Evolutionary conservation across 768 basidiomycete species (phyloP), one percentile per base, ranked within the genome.

Genomic region (Cytidiella melzeri): DNA sequence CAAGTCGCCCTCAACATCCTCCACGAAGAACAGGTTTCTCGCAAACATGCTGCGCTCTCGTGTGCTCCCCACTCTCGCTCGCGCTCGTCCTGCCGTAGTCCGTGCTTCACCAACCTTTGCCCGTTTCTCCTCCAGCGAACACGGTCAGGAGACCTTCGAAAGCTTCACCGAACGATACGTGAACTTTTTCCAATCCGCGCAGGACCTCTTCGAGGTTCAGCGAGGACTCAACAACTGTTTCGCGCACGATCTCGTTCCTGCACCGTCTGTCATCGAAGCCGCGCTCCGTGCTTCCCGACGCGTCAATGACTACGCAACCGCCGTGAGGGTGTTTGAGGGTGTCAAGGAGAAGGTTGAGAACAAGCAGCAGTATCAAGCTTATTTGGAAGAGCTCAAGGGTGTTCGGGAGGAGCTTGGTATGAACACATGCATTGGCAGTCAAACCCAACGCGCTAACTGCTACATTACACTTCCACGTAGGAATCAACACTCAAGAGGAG

Each of bases 141-240:
- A 92, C 70, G 80, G 83, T 54, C 84, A 92, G 67, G 94, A 97
- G 73, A 79, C 87, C 15, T 97, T 92, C 69, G 94, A 96, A 67
- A 79, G 87, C 40, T 97, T 98, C 76, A 91, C 89, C 61, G 79
- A 84, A 53, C 91, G 95, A 64, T 97, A 97, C 71, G 84, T 92
- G 63, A 75, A 75, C 56, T 99, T 99, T 72, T 99, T 99, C 79
- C 71, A 88, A 64, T 77, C 81, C 48, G 92, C 92, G 43, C 83
- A 92, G 64, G 96, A 99, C 72, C 79, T 97, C 50, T 99, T 99
- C 65, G 96, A 99, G 75, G 87, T 99, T 56, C 95, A 99, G 72
- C 90, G 96, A 44, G 96, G 96, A 34, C 75, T 99, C 61, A 98
- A 99, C 78, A 99, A 99, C 79, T 97, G 94, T 74, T 99, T 99